A percentile compares a stretch with the other conserved stretches of the same genome.
Conservation (phyloP, 2,329 filamentous ascomycete species). For the Didymella exigua region DNA sequence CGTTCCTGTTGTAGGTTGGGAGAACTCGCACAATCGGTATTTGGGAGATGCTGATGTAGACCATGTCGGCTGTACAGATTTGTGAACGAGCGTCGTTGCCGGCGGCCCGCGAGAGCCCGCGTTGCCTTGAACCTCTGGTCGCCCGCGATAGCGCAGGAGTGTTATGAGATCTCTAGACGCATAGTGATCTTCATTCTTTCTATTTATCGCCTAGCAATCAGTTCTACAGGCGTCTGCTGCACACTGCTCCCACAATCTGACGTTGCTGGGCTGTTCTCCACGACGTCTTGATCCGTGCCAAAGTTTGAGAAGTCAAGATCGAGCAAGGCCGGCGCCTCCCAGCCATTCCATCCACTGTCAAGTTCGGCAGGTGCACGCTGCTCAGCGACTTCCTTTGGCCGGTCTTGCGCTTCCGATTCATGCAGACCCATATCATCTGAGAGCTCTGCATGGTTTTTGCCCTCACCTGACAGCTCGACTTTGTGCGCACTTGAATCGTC, state of each 20-base stretch:
- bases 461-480: background rate
- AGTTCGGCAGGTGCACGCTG: background rate
- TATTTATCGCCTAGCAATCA: background rate
- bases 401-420: background rate
- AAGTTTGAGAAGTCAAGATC: background rate
- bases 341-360: background rate
- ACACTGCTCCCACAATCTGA: background rate
- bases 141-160: background rate
- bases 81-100: too few species aligned
- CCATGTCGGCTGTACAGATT: too few species aligned
- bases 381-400: background rate
- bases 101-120: too few species aligned
- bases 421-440: background rate
- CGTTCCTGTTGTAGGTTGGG: too few species aligned
- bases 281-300: background rate
- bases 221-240: background rate
- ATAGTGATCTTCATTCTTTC: too few species aligned
- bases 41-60: too few species aligned
- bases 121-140: too few species aligned
- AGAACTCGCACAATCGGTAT: too few species aligned
- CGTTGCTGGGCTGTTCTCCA: background rate
- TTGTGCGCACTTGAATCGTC: background rate
- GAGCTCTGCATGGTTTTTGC: background rate
- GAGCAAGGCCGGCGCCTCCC: background rate
- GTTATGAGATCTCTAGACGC: too few species aligned